Evolutionary conservation across 495 filamentous ascomycete species (phyloP).

Genomic region (Bacidia gigantensis): DNA sequence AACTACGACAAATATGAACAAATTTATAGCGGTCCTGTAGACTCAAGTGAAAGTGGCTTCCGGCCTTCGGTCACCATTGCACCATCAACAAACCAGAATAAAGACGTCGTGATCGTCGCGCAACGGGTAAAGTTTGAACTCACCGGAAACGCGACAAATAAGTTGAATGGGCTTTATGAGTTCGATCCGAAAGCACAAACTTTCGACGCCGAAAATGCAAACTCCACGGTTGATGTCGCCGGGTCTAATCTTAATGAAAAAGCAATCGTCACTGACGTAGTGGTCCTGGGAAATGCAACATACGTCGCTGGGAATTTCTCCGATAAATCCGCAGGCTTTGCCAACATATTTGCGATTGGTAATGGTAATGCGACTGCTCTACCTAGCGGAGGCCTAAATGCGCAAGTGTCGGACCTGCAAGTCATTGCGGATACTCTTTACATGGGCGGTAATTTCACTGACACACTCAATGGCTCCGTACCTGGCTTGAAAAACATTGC

Average conservation of each 20-base stretch:
- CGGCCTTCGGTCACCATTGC: conserved; percentile 68
- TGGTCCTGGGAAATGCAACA: conserved; percentile 40
- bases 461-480: conserved; percentile 47
- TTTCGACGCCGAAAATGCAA: conserved; percentile 49
- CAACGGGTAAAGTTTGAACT: conserved; percentile 70
- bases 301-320: conserved; percentile 84
- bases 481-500: conserved; percentile 59
- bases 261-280: conserved; percentile 53
- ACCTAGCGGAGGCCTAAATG: conserved; percentile 65
- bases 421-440: conserved; percentile 52
- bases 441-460: conserved; percentile 74
- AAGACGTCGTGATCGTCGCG: conserved; percentile 63
- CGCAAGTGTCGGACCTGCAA: conserved; percentile 57
- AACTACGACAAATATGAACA: conserved; percentile 87
- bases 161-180: conserved; percentile 84
- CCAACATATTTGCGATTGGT: conserved; percentile 64
- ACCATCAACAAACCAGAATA: conserved; percentile 49
- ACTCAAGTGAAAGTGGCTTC: conserved; percentile 60
- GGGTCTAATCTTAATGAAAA: conserved; percentile 49
- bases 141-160: conserved; percentile 46
- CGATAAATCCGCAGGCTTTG: conserved; percentile 31
- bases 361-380: conserved; percentile 46
- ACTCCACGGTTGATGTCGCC: conserved; percentile 60
- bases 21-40: conserved; percentile 72
- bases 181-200: conserved; percentile 53